Conservation (phyloP, 179 eudicot species). For the Silene vulgaris region DNA sequence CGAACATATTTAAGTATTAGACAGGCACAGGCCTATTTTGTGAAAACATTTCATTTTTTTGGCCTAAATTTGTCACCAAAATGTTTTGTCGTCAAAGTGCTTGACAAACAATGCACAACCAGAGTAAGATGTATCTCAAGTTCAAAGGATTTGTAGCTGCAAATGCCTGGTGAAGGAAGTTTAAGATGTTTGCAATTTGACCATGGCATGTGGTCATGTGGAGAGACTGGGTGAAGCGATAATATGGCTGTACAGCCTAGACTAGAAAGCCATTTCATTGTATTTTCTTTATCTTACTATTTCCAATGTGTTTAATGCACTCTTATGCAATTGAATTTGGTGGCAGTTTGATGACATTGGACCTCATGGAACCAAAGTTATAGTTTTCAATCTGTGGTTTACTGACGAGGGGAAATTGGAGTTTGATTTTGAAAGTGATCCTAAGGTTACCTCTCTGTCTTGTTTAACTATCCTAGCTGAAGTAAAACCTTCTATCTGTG, state of each 20-base stretch:
- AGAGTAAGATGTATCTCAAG: neutral
- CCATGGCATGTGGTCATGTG: neutral
- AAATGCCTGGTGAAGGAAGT: neutral
- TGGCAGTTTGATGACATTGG: conserved; percentile 75
- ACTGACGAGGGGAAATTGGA: conserved; percentile 58
- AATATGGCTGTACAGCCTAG: neutral
- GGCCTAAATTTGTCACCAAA: neutral
- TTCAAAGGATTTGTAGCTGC: neutral
- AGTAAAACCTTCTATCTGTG: neutral
- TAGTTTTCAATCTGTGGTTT: conserved; percentile 74
- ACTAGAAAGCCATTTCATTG: neutral
- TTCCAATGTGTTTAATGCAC: conserved; percentile 4
- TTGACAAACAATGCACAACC: neutral
- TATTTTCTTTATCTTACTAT: neutral
- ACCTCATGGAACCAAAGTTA: conserved; percentile 68
- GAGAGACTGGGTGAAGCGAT: neutral
- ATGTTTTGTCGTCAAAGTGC: neutral
- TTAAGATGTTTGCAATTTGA: neutral
- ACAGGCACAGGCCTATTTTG: neutral
- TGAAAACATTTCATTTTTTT: neutral
- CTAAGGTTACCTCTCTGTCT: conserved; percentile 40
- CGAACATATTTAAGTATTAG: neutral
- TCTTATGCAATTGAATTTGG: conserved; percentile 18
- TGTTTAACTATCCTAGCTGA: conserved; percentile 5
- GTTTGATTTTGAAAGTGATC: conserved; percentile 72